Evolutionary conservation across 208 protist species (phyloP), one percentile per base, ranked within the genome.

Genomic region (Phytomonas francai): DNA sequence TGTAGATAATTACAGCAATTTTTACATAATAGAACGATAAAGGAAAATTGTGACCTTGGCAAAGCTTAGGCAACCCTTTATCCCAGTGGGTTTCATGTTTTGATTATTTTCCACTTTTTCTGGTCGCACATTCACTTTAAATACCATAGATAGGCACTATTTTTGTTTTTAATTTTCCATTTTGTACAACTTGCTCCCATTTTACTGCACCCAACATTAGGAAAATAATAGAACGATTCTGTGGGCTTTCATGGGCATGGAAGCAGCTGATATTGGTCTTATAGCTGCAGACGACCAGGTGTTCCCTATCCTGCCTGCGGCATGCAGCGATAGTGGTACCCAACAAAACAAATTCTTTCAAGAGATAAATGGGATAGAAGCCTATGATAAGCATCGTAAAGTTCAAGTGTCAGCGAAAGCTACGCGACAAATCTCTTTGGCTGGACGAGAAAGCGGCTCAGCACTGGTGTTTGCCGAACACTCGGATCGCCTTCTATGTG

Each of bases 401-500:
- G 45, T 25, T 54, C 45, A 54, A 54, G 45, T 19, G 6, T 9
- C 45, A 54, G 45, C 45, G 25, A 54, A 54, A 25, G 45, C 45
- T 54, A 5, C 45, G 22, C 45, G 39, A 16, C 39, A 54, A 54
- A 54, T 54, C 16, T 54, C 45, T 54, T 22, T 54, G 22, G 45
- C 45, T 34, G 7, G 30, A 39, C 59, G 64, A 59, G 36, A 63
- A 39, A 63, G 67, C 32, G 25, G 63, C 42, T 67, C 71, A 57
- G 59, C 83, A 16, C 51, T 79, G 0, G 63, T 83, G 2, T 93
- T 93, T 67, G 75, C 87, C 3, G 76, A 86, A 36, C 76, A 74
- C 29, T 70, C 78, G 3, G 81, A 93, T 67, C 79, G 81, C 36
- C 80, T 88, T 11, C 74, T 83, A 25, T 93, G 87, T 63, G 79